Evolutionary conservation across 2,329 filamentous ascomycete genomes (phyloP).

Genomic region (Monilinia polystroma): DNA sequence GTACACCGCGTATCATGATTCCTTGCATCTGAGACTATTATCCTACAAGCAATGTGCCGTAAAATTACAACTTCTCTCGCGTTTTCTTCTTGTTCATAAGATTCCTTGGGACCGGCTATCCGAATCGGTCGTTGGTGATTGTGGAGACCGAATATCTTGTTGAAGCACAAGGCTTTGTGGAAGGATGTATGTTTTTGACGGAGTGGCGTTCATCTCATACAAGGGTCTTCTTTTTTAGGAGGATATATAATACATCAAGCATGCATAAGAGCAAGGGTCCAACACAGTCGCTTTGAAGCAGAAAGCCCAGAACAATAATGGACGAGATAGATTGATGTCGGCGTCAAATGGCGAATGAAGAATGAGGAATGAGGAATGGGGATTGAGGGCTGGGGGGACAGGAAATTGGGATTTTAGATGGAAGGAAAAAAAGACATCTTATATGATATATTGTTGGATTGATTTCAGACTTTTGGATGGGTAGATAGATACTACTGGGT

Average conservation of each 20-base stretch:
- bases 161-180: slow-evolving; percentile 10
- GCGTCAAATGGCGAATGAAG: neutral
- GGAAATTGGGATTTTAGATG: too few relatives aligned
- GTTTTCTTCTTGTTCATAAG: slow-evolving; percentile 8
- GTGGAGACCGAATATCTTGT: slow-evolving; percentile 13
- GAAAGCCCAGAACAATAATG: slow-evolving; percentile 1
- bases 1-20: slow-evolving; percentile 7
- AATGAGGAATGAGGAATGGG: neutral
- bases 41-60: slow-evolving; percentile 13
- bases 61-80: slow-evolving; percentile 11
- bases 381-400: too few relatives aligned
- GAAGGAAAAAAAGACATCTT: too few relatives aligned
- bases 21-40: slow-evolving; percentile 14
- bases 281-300: neutral
- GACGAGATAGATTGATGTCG: neutral
- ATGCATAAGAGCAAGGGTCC: slow-evolving; percentile 12
- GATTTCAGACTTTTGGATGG: too few relatives aligned
- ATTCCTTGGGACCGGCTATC: neutral
- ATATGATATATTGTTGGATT: too few relatives aligned
- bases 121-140: slow-evolving; percentile 14
- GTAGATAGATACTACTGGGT: too few relatives aligned
- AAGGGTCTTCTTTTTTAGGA: neutral
- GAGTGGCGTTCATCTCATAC: slow-evolving; percentile 19
- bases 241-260: neutral
- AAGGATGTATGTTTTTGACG: slow-evolving; percentile 19